Percentiles rank a stretch among this genome's conserved stretches.
Conservation (phyloP, 1,284 basidiomycete species). For the Dichomitus squalens region DNA sequence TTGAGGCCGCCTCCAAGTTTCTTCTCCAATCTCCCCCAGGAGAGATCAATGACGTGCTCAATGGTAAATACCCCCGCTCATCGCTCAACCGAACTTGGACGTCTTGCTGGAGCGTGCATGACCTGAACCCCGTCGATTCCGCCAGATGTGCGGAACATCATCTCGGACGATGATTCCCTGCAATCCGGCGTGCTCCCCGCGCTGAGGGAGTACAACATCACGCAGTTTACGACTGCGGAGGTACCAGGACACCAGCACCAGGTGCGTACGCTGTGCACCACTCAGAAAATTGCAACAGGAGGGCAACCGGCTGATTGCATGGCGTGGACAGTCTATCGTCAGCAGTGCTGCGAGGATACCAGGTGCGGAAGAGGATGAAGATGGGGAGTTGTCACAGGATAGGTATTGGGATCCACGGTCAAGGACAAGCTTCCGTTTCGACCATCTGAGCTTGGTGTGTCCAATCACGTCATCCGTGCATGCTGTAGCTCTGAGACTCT, state of each 20-base stretch:
- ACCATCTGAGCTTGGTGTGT: conserved; percentile 77
- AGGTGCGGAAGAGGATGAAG: conserved; percentile 19
- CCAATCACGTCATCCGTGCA: neutral
- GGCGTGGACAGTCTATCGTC: conserved; percentile 64
- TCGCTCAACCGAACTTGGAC: neutral
- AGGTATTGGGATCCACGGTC: conserved; percentile 83
- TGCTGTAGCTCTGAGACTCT: too few relatives aligned
- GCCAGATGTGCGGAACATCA: conserved; percentile 85
- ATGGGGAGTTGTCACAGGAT: conserved; percentile 48
- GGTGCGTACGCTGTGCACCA: conserved; percentile 43
- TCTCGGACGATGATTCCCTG: conserved; percentile 81
- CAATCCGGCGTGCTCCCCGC: conserved; percentile 79
- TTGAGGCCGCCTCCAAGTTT: conserved; percentile 75
- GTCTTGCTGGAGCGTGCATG: neutral
- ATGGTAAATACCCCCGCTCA: conserved; percentile 51
- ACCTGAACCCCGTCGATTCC: conserved; percentile 12
- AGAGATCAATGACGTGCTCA: conserved; percentile 94
- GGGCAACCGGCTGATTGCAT: neutral
- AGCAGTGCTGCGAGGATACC: conserved; percentile 64
- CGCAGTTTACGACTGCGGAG: conserved; percentile 85
- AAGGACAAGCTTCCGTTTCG: conserved; percentile 78
- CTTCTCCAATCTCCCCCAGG: conserved; percentile 91
- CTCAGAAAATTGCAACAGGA: neutral
- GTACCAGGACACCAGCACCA: conserved; percentile 74
- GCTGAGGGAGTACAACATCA: conserved; percentile 80